Base-by-base conservation (phyloP, 306 rosid species). In the Prunus mira region DNA sequence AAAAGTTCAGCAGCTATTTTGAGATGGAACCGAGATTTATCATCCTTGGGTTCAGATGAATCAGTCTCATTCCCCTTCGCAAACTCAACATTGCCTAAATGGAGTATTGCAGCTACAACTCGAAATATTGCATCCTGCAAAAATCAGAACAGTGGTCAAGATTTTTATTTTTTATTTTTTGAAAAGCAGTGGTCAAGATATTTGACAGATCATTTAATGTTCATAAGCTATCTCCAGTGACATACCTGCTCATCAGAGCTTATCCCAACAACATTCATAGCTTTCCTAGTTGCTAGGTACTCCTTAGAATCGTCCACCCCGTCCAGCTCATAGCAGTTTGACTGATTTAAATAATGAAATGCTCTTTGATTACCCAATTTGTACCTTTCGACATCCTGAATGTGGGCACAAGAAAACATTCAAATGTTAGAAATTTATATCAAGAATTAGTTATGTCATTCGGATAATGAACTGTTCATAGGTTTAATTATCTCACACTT, bases 201-300 rank as follows among this genome's bases (percentile, higher is more conserved):
- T 38, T 43, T 25, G 58, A 30, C 22, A 17, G 3, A 70, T 64
- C 55, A 80, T 41, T 60, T 24, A 66, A 25, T 38, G 57, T 8
- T 9, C 38, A 64, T 67, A 57, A 65, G 77, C 68, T 69, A 67
- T 58, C 43, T 38, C 70, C 65, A 82, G 67, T 85, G 62, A 76
- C n/a, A 30, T 57, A 92, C 98, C 91, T 92, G 97, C 82, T 95
- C 99, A 60, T 80, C 74, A 74, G 83, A 76, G 76, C 77, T 89
- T 50, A 95, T 95, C 69, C 99, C 97, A 79, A 95, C 97, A 76
- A 92, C 90, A 68, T 88, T 93, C 99, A 95, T 95, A 47, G 99
- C 99, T 69, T 88, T 90, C 81, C 91, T 95, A 68, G 99, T 95
- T 6, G 77, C 80, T 67, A 88, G 76, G 73, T 92, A 95, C 87